Evolutionary conservation across 2,329 filamentous ascomycete genomes (phyloP).

Genomic region (Fusarium denticulatum): DNA sequence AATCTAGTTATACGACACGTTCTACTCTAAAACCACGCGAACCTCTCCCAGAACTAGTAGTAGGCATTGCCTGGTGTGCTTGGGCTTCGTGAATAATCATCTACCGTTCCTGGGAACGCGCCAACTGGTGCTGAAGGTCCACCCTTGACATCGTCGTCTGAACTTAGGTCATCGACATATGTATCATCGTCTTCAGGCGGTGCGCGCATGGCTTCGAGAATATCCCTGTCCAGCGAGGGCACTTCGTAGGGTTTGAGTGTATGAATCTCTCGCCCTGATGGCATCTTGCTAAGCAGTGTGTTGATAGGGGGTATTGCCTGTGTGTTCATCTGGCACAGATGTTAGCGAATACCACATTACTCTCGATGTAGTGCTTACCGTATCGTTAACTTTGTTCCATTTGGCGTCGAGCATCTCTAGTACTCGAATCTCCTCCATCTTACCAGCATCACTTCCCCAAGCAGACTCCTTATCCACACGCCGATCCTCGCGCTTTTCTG

Average conservation of each 20-base stretch:
- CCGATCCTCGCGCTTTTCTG: slow-evolving; percentile 81
- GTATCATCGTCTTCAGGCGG: slow-evolving; percentile 49
- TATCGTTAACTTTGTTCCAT: slow-evolving; percentile 94
- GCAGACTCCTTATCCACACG: slow-evolving; percentile 76
- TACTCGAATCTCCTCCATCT: slow-evolving; percentile 83
- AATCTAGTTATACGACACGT: not conserved
- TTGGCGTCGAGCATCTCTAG: slow-evolving; percentile 88
- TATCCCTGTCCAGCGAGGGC: slow-evolving; percentile 70
- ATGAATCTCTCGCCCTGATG: slow-evolving; percentile 89
- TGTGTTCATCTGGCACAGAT: slow-evolving; percentile 72
- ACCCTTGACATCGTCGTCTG: slow-evolving; percentile 50
- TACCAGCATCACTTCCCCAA: slow-evolving; percentile 88
- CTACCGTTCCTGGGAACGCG: slow-evolving; percentile 60
- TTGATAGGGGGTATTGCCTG: slow-evolving; percentile 78
- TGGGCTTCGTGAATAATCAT: slow-evolving; percentile 49
- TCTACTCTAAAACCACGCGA: not conserved
- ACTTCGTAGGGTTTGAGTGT: slow-evolving; percentile 73
- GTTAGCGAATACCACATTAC: slow-evolving; percentile 2
- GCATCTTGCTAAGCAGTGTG: slow-evolving; percentile 79
- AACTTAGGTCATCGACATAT: slow-evolving; percentile 49
- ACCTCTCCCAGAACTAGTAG: slow-evolving; percentile 44
- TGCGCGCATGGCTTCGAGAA: slow-evolving; percentile 69
- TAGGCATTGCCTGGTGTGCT: slow-evolving; percentile 50
- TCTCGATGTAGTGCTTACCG: slow-evolving; percentile 61
- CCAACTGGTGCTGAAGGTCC: slow-evolving; percentile 53